Evolutionary conservation across 208 protist species (phyloP), one percentile per base, ranked within the genome.

Genomic region (Crithidia thermophila): DNA sequence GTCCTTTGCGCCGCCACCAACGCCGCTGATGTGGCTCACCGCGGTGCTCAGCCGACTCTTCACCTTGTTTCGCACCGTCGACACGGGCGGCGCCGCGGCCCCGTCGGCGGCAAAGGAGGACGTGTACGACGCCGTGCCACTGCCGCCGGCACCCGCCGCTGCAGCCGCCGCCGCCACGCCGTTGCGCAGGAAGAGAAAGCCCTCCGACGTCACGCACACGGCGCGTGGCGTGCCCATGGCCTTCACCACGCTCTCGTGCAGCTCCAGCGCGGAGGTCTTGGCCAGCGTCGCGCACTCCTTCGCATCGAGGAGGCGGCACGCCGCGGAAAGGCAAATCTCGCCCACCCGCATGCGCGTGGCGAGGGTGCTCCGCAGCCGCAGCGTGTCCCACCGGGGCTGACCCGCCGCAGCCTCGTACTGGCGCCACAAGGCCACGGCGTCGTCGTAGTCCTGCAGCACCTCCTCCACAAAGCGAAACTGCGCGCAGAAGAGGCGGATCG

Each of bases 401-500:
- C 34, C 33, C 0, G 31, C 40, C 0, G 16, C 11, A 5, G 42
- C 39, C 28, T 51, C 64, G 53, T 62, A 61, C n/a, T 52, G 63
- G 13, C 56, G 30, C 37, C 84, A 63, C 47, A 85, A 39, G 7
- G 16, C 30, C 57, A 66, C 25, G 21, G 76, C 74, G 52, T 90
- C 80, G 50, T 85, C 74, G 77, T 82, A 90, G n/a, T 90, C 78
- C 27, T 77, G 50, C 59, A 87, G 46, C 30, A 83, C 37, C 65
- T 90, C 84, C 72, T 90, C 77, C 42, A 90, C 78, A 62, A 84
- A 85, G 53, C 83, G 83, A 37, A 79, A 84, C 52, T 78, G 72
- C 18, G 74, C 67, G 43, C 77, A 81, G 62, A 79, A 64, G 13
- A 34, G 34, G 37, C 66, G 53, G 27, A 64, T 56, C 13, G 58